Conservation (phyloP, 768 basidiomycete species). For the Trametes villosa region DNA sequence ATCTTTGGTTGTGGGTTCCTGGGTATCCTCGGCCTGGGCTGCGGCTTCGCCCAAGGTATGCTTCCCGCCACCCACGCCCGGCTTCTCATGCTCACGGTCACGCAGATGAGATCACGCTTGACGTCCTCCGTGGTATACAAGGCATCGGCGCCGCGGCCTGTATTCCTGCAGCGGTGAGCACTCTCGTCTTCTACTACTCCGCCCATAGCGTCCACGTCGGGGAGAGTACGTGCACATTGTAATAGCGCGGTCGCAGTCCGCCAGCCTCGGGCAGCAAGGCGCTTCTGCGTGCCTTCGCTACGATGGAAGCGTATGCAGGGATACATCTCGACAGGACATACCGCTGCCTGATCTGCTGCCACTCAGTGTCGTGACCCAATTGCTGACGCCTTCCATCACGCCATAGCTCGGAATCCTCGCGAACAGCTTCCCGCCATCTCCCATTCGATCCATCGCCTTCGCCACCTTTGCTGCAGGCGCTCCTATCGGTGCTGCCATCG, state of each 20-base stretch:
- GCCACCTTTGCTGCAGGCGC: slow-evolving; percentile 85
- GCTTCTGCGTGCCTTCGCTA: slow-evolving; percentile 64
- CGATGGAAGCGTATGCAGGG: slow-evolving; percentile 48
- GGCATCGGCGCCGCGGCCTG: slow-evolving; percentile 81
- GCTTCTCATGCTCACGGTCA: background rate
- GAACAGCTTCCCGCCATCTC: slow-evolving; percentile 70
- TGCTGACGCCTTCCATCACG: background rate
- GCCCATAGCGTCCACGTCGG: background rate
- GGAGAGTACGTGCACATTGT: background rate
- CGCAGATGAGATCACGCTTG: slow-evolving; percentile 61
- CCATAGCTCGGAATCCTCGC: slow-evolving; percentile 80
- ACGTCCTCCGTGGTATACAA: slow-evolving; percentile 76
- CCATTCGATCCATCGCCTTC: slow-evolving; percentile 75
- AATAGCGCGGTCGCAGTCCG: background rate
- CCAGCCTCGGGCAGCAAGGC: background rate
- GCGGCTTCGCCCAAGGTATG: slow-evolving; percentile 64
- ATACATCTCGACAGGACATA: no score
- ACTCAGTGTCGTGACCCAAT: no score
- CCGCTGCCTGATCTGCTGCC: no score
- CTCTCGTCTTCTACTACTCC: slow-evolving; percentile 7
- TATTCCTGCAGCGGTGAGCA: slow-evolving; percentile 69
- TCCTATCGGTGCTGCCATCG: slow-evolving; percentile 77
- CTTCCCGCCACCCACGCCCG: background rate
- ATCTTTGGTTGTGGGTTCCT: slow-evolving; percentile 59
- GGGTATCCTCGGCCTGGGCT: slow-evolving; percentile 60